A percentile compares a stretch with the other conserved stretches of the same genome.
Conservation (phyloP, 805 yeast genomes). For the Nakazawaea populi region DNA sequence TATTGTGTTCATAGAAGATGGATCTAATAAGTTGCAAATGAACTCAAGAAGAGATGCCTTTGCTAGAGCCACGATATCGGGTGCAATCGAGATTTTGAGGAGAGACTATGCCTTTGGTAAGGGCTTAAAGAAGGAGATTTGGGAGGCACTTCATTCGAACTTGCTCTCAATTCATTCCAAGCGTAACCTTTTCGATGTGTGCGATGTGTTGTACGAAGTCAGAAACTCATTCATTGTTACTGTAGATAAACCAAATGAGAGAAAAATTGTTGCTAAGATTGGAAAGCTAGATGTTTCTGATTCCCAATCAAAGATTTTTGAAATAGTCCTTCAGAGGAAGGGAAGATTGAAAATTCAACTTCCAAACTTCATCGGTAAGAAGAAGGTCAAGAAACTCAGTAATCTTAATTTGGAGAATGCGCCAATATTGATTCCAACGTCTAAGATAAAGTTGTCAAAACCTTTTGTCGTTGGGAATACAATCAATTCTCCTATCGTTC, state of each 20-base stretch:
- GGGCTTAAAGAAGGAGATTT: conserved; percentile 54
- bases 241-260: conserved; percentile 62
- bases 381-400: conserved; percentile 2
- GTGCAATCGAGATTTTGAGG: conserved; percentile 60
- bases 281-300: conserved; percentile 15
- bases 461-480: background rate
- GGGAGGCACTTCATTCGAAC: conserved; percentile 66
- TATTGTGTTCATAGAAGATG: conserved; percentile 55
- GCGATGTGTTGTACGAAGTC: conserved; percentile 61
- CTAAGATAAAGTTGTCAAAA: background rate
- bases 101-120: conserved; percentile 50
- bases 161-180: conserved; percentile 53
- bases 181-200: conserved; percentile 56
- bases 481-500: background rate
- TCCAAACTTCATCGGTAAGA: conserved; percentile 20
- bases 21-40: conserved; percentile 33
- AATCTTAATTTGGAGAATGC: conserved; percentile 12
- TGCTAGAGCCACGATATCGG: conserved; percentile 58
- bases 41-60: conserved; percentile 54
- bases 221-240: conserved; percentile 55
- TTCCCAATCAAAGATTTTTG: conserved; percentile 34
- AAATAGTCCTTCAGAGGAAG: conserved; percentile 55
- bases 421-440: background rate
- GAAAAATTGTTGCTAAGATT: conserved; percentile 55
- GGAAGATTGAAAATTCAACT: conserved; percentile 50